These are phyloP conservation scores for Cladorrhinum sp. DNA, from an alignment of 2,329 filamentous ascomycete genomes.

Conservation along the genomic window DNA sequence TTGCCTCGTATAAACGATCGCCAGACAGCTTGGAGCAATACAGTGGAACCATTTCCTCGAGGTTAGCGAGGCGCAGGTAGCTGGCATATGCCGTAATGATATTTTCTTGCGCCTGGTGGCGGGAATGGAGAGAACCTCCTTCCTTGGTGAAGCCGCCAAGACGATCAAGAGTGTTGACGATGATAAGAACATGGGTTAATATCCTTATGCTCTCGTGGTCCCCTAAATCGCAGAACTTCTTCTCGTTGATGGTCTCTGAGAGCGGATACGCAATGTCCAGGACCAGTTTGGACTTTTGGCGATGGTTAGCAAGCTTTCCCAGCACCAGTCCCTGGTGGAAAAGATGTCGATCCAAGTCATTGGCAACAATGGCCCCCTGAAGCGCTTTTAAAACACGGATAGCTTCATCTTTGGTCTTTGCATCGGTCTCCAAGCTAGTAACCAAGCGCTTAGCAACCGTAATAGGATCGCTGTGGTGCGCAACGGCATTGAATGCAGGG, in stretches of 20 bases:
- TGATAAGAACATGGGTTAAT: slow-evolving; percentile 61
- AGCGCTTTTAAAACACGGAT: slow-evolving; percentile 47
- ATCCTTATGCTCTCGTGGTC: slow-evolving; percentile 66
- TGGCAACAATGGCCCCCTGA: slow-evolving; percentile 70
- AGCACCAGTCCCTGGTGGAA: slow-evolving; percentile 57
- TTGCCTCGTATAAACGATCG: slow-evolving; percentile 63
- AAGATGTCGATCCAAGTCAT: slow-evolving; percentile 56
- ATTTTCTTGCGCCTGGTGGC: slow-evolving; percentile 60
- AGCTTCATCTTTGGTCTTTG: slow-evolving; percentile 56
- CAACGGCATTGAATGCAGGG: slow-evolving; percentile 61
- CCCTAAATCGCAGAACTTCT: slow-evolving; percentile 52
- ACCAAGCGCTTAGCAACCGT: slow-evolving; percentile 59
- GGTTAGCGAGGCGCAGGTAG: slow-evolving; percentile 67
- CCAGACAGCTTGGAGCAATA: slow-evolving; percentile 78
- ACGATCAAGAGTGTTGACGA: slow-evolving; percentile 65
- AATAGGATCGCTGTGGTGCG: slow-evolving; percentile 56
- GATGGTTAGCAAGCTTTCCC: slow-evolving; percentile 46
- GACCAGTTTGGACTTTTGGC: slow-evolving; percentile 42
- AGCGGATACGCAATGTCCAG: slow-evolving; percentile 38
- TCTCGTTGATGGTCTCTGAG: slow-evolving; percentile 37
- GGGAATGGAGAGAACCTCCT: slow-evolving; percentile 34
- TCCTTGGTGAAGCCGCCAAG: slow-evolving; percentile 36
- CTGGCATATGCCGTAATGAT: slow-evolving; percentile 80
- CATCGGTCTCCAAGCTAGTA: slow-evolving; percentile 55
- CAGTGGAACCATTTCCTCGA: slow-evolving; percentile 77